These are phyloP conservation scores for Tirmania nivea DNA, from an alignment of 495 filamentous ascomycete genomes.

Conservation along the genomic window DNA sequence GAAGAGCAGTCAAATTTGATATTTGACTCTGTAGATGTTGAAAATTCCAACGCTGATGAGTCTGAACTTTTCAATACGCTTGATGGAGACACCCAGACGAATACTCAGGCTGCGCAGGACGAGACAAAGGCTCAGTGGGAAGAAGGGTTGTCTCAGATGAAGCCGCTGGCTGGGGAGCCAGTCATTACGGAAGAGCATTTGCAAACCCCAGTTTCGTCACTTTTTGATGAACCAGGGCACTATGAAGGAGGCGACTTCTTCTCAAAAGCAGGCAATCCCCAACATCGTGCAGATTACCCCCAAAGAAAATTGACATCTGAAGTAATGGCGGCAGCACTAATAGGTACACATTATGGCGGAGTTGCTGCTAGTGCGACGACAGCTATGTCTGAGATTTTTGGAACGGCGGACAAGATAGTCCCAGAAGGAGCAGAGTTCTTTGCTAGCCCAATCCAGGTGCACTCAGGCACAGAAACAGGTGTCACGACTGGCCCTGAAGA, in stretches of 20 bases:
- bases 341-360: slow-evolving; percentile 13
- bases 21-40: background rate
- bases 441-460: slow-evolving; percentile 16
- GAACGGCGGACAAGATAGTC: slow-evolving; percentile 5
- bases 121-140: background rate
- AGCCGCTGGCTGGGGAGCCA: background rate
- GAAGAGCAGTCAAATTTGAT: background rate
- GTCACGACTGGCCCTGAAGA: slow-evolving; percentile 18
- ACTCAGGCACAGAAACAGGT: slow-evolving; percentile 17
- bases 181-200: background rate
- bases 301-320: slow-evolving; percentile 40
- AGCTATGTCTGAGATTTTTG: slow-evolving; percentile 11
- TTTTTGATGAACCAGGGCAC: slow-evolving; percentile 9
- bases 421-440: slow-evolving; percentile 27
- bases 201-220: background rate
- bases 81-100: background rate
- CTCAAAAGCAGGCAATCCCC: background rate
- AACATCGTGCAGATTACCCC: slow-evolving; percentile 15
- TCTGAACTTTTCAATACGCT: background rate
- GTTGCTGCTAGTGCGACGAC: slow-evolving; percentile 17
- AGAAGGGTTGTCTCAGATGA: background rate
- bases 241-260: slow-evolving; percentile 30
- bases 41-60: background rate
- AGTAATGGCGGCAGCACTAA: slow-evolving; percentile 23
- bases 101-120: background rate